Conservation (phyloP, 2,329 filamentous ascomycete species). For the Penicillium sp. region DNA sequence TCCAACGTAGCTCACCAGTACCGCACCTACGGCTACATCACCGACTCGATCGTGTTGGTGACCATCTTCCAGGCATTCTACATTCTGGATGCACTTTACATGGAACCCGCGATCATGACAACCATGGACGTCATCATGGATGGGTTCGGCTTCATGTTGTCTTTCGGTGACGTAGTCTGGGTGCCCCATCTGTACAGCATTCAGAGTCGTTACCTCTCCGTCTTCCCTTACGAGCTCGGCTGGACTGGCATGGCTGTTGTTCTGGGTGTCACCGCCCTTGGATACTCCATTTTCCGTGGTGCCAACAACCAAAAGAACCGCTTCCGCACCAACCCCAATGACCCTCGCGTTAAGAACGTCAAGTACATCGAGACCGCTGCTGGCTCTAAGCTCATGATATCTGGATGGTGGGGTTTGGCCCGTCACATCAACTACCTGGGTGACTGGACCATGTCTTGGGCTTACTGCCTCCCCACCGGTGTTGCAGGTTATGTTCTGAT, state of each 20-base stretch:
- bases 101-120: constrained; percentile 85
- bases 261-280: constrained; percentile 66
- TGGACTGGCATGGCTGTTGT: constrained; percentile 65
- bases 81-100: constrained; percentile 79
- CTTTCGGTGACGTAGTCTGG: constrained; percentile 92
- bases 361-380: constrained; percentile 82
- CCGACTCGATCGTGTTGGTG: constrained; percentile 82
- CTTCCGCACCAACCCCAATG: constrained; percentile 84
- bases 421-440: constrained; percentile 96
- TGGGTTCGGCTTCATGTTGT: constrained; percentile 92
- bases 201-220: constrained; percentile 80
- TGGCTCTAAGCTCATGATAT: constrained; percentile 77
- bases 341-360: constrained; percentile 76
- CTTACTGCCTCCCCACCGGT: constrained; percentile 84
- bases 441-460: constrained; percentile 93
- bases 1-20: constrained; percentile 88
- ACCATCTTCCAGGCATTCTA: constrained; percentile 78
- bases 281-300: constrained; percentile 92
- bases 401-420: constrained; percentile 91
- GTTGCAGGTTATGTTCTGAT: constrained; percentile 77
- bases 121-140: constrained; percentile 94
- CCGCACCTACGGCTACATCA: constrained; percentile 77
- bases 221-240: constrained; percentile 80
- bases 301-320: constrained; percentile 93
- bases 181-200: constrained; percentile 86